Conservation (phyloP, 176 grass and related monocot species). For the Musa acuminata region DNA sequence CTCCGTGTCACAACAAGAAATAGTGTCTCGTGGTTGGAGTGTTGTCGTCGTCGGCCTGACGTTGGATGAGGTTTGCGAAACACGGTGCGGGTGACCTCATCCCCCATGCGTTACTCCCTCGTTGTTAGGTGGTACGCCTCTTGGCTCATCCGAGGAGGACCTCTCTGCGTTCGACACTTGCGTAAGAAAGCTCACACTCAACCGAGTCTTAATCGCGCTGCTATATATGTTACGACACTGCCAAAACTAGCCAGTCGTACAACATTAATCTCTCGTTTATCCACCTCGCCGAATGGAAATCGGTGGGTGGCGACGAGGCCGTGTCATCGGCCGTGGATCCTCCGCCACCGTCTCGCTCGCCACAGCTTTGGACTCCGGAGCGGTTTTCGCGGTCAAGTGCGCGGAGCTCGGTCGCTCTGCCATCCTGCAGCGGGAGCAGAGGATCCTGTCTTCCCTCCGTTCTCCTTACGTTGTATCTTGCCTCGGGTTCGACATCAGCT, state of each 20-base stretch:
- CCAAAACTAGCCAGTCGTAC: background rate
- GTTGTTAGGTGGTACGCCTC: too few relatives aligned
- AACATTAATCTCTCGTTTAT: background rate
- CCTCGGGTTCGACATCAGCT: slow-evolving; percentile 9
- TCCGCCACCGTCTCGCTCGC: slow-evolving; percentile 9
- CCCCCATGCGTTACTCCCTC: too few relatives aligned
- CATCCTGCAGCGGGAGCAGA: slow-evolving; percentile 5
- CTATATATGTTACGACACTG: too few relatives aligned
- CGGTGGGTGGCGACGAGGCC: slow-evolving; percentile 6
- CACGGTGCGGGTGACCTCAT: too few relatives aligned
- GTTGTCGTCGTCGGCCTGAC: too few relatives aligned
- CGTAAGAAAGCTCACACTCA: too few relatives aligned
- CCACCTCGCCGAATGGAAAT: background rate
- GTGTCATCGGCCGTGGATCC: slow-evolving; percentile 15
- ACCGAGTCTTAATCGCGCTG: too few relatives aligned
- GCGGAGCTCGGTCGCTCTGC: slow-evolving; percentile 9
- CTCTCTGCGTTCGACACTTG: too few relatives aligned
- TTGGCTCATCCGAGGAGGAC: too few relatives aligned
- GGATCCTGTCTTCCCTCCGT: background rate
- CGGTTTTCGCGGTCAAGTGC: slow-evolving; percentile 15
- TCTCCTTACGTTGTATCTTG: slow-evolving; percentile 8
- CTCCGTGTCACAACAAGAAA: too few relatives aligned
- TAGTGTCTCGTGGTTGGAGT: too few relatives aligned
- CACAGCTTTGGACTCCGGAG: slow-evolving; percentile 1
- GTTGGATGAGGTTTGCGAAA: too few relatives aligned